phyloP scores from a whole-genome alignment of 495 filamentous ascomycete species.

The Cladorrhinum samala region DNA sequence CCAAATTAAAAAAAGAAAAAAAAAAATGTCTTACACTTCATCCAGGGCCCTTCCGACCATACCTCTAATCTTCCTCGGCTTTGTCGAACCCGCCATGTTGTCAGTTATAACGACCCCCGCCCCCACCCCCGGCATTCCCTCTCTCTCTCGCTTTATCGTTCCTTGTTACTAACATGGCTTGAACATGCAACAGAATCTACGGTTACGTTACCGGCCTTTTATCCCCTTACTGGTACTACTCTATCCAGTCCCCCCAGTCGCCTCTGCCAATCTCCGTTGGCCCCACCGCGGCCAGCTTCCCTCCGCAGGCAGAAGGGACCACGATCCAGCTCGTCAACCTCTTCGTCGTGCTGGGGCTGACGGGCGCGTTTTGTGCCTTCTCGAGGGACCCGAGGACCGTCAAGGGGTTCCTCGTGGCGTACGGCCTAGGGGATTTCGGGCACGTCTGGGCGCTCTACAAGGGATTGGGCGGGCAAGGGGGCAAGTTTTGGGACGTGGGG shows the following conservation, averaged over 20 bases:
- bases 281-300: too few species aligned
- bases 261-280: too few species aligned
- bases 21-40: too few species aligned
- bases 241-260: conserved; percentile 22
- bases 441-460: conserved; percentile 53
- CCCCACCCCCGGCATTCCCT: not conserved
- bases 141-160: not conserved
- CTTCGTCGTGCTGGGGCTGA: conserved; percentile 47
- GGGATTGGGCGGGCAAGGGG: conserved; percentile 43
- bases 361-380: conserved; percentile 47
- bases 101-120: conserved; percentile 22
- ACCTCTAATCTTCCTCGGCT: conserved; percentile 37
- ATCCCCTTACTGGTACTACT: conserved; percentile 14
- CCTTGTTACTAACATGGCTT: not conserved
- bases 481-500: conserved; percentile 41
- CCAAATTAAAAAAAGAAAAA: too few species aligned
- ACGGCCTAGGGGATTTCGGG: conserved; percentile 55
- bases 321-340: conserved; percentile 56
- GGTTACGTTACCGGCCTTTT: conserved; percentile 48
- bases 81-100: conserved; percentile 55
- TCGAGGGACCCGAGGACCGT: conserved; percentile 47
- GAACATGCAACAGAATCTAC: conserved; percentile 38
- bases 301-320: conserved; percentile 43
- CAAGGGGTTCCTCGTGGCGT: conserved; percentile 47
- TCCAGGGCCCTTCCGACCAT: conserved; percentile 22